phyloP scores from a whole-genome alignment of 2,329 filamentous ascomycete species.

The Ceratocystis albifundus region DNA sequence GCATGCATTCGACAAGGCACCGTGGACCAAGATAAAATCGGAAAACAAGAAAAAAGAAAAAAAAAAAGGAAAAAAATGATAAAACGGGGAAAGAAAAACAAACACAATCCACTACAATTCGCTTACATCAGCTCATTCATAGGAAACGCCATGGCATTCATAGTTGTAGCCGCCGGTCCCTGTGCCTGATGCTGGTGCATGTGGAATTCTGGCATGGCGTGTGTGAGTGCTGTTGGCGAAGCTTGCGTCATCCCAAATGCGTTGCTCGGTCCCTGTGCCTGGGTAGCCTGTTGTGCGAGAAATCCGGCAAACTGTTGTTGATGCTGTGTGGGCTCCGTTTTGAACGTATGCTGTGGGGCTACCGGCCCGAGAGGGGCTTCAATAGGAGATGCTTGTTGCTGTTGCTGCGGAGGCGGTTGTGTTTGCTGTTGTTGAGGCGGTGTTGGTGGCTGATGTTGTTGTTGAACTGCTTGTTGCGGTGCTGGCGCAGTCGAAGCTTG shows the following conservation, averaged over 20 bases:
- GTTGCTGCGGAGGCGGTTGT: neutral
- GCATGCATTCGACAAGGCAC: neutral
- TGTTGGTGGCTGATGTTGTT: conserved; percentile 9
- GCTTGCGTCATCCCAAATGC: conserved; percentile 3
- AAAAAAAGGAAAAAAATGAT: neutral
- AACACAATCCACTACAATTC: neutral
- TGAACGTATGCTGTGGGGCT: conserved; percentile 11
- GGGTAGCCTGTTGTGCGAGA: neutral
- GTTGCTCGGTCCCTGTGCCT: neutral
- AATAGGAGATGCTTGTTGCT: conserved; percentile 9
- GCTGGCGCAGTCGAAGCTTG: neutral
- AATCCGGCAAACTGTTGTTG: conserved; percentile 5
- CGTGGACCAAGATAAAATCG: neutral
- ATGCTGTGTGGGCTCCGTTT: neutral
- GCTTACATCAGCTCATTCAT: conserved; percentile 9
- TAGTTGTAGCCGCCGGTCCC: neutral
- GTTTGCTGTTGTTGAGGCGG: neutral
- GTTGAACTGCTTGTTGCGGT: neutral
- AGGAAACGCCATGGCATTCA: conserved; percentile 15
- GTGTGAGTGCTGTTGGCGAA: conserved; percentile 8
- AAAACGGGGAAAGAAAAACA: neutral
- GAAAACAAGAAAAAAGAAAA: neutral
- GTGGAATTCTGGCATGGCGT: conserved; percentile 17
- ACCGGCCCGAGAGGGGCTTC: neutral
- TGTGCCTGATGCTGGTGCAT: conserved; percentile 5